These are phyloP conservation scores for Penicillium rolfsii DNA, from an alignment of 2,329 filamentous ascomycete species.

Conservation along the genomic window DNA sequence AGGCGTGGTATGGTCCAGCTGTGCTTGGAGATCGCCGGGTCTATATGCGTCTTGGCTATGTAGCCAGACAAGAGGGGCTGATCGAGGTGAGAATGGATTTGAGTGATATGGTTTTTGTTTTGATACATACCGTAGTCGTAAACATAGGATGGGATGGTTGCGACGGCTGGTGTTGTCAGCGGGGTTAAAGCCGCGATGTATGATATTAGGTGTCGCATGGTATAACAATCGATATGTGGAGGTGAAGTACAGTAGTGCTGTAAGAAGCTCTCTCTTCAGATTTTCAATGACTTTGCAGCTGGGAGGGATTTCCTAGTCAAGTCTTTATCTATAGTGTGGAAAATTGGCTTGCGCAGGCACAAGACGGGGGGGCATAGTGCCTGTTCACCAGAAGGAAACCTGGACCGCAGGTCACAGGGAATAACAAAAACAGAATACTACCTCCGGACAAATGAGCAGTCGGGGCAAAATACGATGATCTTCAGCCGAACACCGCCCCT, in stretches of 20 bases:
- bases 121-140: conserved; percentile 49
- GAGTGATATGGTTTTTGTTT: background rate
- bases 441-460: background rate
- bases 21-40: conserved; percentile 54
- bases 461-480: background rate
- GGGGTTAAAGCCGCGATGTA: conserved; percentile 13
- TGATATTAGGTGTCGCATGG: conserved; percentile 3
- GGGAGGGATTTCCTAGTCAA: background rate
- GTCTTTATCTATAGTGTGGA: conserved; percentile 4
- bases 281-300: background rate
- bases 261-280: background rate
- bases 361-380: background rate
- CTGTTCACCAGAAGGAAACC: background rate
- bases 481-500: background rate
- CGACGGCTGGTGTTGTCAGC: conserved; percentile 7
- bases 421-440: background rate
- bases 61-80: conserved; percentile 58
- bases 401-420: background rate
- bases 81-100: conserved; percentile 8
- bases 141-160: conserved; percentile 48
- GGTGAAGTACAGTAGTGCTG: background rate
- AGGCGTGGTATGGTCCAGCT: conserved; percentile 53
- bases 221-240: background rate
- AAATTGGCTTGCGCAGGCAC: conserved; percentile 13
- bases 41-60: conserved; percentile 54